Conservation (phyloP, 345 rosid genomes). For the Hirschfeldia incana region DNA sequence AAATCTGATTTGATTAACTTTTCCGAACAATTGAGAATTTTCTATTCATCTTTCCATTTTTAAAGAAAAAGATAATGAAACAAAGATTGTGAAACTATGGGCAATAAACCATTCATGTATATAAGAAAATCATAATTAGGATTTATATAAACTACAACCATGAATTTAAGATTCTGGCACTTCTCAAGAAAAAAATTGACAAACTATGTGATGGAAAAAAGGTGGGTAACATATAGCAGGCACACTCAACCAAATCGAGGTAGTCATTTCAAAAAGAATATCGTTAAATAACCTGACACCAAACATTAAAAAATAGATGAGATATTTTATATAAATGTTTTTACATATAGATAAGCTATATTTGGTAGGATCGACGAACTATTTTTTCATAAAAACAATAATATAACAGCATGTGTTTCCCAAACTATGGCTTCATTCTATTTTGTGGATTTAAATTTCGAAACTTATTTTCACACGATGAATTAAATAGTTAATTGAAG, state of each 20-base stretch:
- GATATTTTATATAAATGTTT: neutral
- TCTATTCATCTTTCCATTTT: neutral
- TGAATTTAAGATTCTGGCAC: no score
- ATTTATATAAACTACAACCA: no score
- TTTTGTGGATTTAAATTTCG: neutral
- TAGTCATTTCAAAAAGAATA: neutral
- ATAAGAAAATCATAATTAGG: no score
- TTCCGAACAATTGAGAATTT: neutral
- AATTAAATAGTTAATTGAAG: no score
- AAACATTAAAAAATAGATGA: neutral
- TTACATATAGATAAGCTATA: neutral
- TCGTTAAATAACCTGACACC: neutral
- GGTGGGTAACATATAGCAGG: neutral
- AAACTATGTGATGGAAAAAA: neutral
- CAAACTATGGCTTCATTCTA: neutral
- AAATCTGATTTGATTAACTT: neutral
- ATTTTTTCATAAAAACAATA: no score
- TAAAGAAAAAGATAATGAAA: neutral
- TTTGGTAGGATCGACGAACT: neutral
- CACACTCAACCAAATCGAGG: neutral
- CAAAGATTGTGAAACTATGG: neutral
- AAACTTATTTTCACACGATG: neutral
- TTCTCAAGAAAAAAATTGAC: neutral
- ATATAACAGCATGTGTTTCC: neutral
- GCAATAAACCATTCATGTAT: neutral